Conservation (phyloP, 768 basidiomycete genomes). For the Lactarius hatsudake region DNA sequence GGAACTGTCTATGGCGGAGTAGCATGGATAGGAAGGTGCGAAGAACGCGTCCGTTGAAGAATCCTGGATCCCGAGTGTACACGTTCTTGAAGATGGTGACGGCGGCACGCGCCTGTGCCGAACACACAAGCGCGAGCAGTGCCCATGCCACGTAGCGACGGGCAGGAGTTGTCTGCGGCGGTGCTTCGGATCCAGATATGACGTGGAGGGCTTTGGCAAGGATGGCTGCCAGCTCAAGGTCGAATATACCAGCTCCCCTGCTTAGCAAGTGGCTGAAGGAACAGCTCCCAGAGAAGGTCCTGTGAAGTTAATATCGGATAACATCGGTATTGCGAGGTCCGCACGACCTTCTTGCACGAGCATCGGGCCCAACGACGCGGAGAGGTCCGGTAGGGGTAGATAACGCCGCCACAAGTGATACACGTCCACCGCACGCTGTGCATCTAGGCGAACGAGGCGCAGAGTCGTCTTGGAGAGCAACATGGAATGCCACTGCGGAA, state of each 20-base stretch:
- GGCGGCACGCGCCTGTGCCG: constrained; percentile 37
- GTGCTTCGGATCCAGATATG: constrained; percentile 38
- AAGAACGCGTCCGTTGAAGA: constrained; percentile 43
- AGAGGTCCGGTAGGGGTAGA: constrained; percentile 21
- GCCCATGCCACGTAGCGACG: constrained; percentile 43
- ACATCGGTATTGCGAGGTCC: constrained; percentile 22
- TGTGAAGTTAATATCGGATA: constrained; percentile 11
- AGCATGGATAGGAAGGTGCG: constrained; percentile 39
- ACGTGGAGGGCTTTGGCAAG: constrained; percentile 31
- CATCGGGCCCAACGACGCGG: constrained; percentile 8
- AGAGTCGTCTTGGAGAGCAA: constrained; percentile 19
- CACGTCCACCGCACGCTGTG: constrained; percentile 18
- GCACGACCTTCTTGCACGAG: constrained; percentile 23
- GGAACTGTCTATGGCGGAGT: constrained; percentile 41
- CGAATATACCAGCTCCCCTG: constrained; percentile 19
- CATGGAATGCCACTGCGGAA: constrained; percentile 26
- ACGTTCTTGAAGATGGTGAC: constrained; percentile 43
- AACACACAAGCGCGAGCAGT: constrained; percentile 37
- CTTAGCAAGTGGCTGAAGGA: constrained; percentile 29
- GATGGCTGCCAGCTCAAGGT: constrained; percentile 20
- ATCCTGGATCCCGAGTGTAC: constrained; percentile 34
- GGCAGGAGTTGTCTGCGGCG: constrained; percentile 38
- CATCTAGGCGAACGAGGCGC: constrained; percentile 19
- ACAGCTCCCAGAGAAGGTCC: constrained; percentile 34
- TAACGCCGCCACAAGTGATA: constrained; percentile 22